Base-by-base conservation (phyloP, 1,284 basidiomycete genomes). In the Papiliotrema fonsecae region DNA sequence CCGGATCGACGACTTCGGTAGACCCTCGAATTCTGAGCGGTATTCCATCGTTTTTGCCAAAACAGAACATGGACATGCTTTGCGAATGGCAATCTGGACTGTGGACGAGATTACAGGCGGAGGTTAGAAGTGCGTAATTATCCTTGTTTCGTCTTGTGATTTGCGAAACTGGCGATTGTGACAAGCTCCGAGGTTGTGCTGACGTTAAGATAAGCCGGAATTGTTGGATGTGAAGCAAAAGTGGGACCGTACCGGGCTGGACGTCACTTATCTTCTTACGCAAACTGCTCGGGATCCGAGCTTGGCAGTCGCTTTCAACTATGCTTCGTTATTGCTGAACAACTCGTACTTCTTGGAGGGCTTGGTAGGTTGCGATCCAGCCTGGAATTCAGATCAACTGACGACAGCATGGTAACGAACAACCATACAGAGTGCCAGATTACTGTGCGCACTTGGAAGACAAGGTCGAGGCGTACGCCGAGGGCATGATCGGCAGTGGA, bases 341-440 rank as follows among this genome's bases (percentile, higher is more conserved):
- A 97, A 97, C 72, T 85, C 84, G 63, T 98, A 91, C 79, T 98
- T 97, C 79, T 80, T 98, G 25, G 81, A 87, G 61, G 79, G 79
- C 49, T 77, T 98, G 39, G 88, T 93, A 71, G 53, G 88, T n/a
- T 81, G 39, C 21, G 42, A 2, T 28, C 19, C n/a, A 16, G 26
- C 38, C n/a, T 39, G n/a, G 4, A 16, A 25, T 44, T n/a, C n/a
- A 19, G 19, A 27, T 16, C 41, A 47, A 34, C 50, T 49, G 1
- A 31, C 2, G 9, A 7, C 42, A 67, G 64, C 61, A 64, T 57
- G 49, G 60, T 41, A 61, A 30, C 3, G 9, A 58, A 7, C 42
- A 52, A 13, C 45, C 54, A 11, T 61, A 62, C 43, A 35, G 54
- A 28, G 49, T 65, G 9, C 63, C 47, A 28, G 45, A 49, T 45